Evolutionary conservation across 257 asterid species (phyloP).

Genomic region (Fraxinus anomala): DNA sequence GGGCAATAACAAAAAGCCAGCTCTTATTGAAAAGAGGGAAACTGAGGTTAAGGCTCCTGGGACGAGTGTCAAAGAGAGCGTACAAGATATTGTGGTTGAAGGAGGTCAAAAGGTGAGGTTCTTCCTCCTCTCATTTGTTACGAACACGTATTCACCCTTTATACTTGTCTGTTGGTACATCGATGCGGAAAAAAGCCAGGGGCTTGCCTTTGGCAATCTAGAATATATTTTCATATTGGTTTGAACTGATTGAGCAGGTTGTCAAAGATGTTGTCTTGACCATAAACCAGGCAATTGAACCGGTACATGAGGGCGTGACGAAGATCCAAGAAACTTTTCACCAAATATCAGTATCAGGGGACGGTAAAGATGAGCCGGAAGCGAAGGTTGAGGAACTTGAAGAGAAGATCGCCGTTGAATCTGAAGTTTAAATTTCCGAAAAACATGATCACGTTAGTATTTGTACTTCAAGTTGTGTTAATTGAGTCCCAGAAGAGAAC

Average conservation of each 20-base stretch:
- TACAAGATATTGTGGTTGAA: conserved; percentile 87
- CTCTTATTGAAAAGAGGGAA: conserved; percentile 62
- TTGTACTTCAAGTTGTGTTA: not conserved
- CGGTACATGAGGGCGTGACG: conserved; percentile 87
- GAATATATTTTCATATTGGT: not conserved
- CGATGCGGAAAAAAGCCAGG: not conserved
- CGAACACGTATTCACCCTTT: not conserved
- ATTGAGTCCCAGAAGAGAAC: not conserved
- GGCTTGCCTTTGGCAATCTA: too few species aligned
- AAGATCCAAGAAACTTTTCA: conserved; percentile 89
- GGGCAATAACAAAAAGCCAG: conserved; percentile 48
- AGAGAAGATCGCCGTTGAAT: conserved; percentile 34
- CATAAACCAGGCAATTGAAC: conserved; percentile 90
- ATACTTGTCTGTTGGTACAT: not conserved
- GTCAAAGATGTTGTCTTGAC: conserved; percentile 91
- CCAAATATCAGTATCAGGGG: conserved; percentile 51
- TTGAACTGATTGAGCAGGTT: conserved; percentile 45
- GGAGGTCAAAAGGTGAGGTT: conserved; percentile 85
- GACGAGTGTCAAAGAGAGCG: conserved; percentile 86
- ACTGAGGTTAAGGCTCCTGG: conserved; percentile 74
- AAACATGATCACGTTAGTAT: not conserved
- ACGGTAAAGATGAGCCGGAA: conserved; percentile 44
- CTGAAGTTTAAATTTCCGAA: conserved; percentile 23
- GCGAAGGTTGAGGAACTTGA: conserved; percentile 51
- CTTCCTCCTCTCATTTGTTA: not conserved